Evolutionary conservation across 2,329 filamentous ascomycete species (phyloP).

Genomic region (Fusarium tanahbumbuense): DNA sequence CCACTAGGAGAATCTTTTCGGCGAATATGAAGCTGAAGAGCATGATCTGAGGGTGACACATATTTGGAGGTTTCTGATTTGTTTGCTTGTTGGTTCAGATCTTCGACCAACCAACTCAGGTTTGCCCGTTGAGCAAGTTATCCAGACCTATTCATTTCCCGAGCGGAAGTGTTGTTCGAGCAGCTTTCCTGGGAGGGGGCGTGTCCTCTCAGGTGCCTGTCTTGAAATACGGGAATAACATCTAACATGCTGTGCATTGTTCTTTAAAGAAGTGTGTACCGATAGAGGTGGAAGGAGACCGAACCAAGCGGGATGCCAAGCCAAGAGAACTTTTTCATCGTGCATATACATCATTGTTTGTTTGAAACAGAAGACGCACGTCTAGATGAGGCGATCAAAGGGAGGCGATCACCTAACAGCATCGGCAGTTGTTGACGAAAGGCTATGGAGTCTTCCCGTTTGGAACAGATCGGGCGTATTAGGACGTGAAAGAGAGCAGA

Average conservation of each 20-base stretch:
- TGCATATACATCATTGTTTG: constrained; percentile 7
- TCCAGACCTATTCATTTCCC: not conserved
- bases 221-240: constrained; percentile 17
- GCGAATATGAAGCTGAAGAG: not conserved
- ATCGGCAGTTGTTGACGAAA: constrained; percentile 27
- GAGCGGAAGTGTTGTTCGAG: not conserved
- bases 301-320: not conserved
- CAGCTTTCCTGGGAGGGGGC: constrained; percentile 11
- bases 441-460: constrained; percentile 14
- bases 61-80: not conserved
- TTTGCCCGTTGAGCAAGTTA: constrained; percentile 7
- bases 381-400: not conserved
- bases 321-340: constrained; percentile 1
- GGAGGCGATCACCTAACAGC: constrained; percentile 8
- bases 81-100: constrained; percentile 4
- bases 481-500: not conserved
- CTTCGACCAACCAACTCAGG: not conserved
- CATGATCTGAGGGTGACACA: constrained; percentile 1
- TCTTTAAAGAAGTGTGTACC: constrained; percentile 4
- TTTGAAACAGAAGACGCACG: not conserved
- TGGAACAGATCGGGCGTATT: not conserved
- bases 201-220: not conserved
- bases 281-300: not conserved
- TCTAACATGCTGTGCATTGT: constrained; percentile 9
- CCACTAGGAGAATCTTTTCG: not conserved